Conservation (phyloP, 768 basidiomycete genomes). For the Boletus fagicola region DNA sequence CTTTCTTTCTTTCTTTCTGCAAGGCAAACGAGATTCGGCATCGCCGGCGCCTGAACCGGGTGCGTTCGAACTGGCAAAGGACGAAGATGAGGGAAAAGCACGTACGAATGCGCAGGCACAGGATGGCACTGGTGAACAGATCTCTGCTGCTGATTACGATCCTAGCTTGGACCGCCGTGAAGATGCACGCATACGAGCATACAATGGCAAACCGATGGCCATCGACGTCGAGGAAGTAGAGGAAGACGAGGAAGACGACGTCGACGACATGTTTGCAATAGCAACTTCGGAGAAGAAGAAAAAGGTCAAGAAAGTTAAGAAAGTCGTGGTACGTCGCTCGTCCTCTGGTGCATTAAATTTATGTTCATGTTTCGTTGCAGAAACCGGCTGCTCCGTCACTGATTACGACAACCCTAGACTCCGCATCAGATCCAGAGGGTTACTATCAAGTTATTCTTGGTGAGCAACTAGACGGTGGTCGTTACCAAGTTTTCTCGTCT, state of each 20-base stretch:
- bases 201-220: conserved; percentile 36
- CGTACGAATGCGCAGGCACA: conserved; percentile 46
- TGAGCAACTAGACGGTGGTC: conserved; percentile 87
- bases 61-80: conserved; percentile 69
- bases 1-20: background rate
- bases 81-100: conserved; percentile 48
- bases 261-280: conserved; percentile 96
- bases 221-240: conserved; percentile 50
- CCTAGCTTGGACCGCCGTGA: conserved; percentile 78
- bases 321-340: conserved; percentile 45
- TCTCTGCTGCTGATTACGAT: conserved; percentile 94
- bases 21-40: conserved; percentile 52
- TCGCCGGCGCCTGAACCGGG: conserved; percentile 58
- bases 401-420: conserved; percentile 79
- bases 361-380: conserved; percentile 28
- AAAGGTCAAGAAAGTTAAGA: conserved; percentile 56
- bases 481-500: conserved; percentile 92
- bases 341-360: background rate
- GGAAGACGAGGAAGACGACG: conserved; percentile 66
- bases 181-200: conserved; percentile 72
- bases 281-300: conserved; percentile 47
- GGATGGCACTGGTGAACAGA: conserved; percentile 57
- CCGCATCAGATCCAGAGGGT: conserved; percentile 91
- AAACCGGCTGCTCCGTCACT: conserved; percentile 56
- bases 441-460: conserved; percentile 95